Conservation (phyloP, 345 rosid genomes). For the Eucalyptus marginata region DNA sequence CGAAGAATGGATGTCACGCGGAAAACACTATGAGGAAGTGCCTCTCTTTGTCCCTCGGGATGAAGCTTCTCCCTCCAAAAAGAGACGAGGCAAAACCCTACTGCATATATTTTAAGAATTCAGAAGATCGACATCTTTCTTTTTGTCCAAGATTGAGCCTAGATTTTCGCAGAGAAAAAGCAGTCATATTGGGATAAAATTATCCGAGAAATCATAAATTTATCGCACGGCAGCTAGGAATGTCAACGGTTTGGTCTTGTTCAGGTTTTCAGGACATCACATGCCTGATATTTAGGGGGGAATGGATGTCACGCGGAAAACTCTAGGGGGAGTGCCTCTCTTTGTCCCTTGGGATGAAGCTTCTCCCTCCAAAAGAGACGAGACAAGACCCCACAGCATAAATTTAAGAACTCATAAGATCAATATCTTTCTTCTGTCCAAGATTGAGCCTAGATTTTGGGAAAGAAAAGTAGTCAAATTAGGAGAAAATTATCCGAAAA, state of each 20-base stretch:
- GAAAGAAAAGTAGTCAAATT: not conserved
- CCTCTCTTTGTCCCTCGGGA: not conserved
- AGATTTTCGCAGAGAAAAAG: not conserved
- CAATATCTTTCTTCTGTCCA: not conserved
- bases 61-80: not conserved
- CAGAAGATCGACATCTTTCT: not conserved
- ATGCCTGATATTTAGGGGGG: not conserved
- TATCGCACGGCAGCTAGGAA: accelerated
- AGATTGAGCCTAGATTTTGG: not conserved
- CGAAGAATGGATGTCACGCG: not conserved
- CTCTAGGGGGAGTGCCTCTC: not conserved
- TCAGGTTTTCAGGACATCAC: not conserved
- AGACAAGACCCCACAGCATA: not conserved
- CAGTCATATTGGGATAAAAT: not conserved
- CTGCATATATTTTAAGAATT: not conserved
- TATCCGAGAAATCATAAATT: accelerated
- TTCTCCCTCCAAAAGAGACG: not conserved
- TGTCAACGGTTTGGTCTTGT: no score
- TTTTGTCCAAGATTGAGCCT: not conserved
- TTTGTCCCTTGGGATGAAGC: not conserved
- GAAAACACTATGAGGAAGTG: not conserved
- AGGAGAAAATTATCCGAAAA: not conserved
- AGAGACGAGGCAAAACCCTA: not conserved
- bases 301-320: not conserved
- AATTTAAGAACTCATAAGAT: not conserved